A percentile compares a stretch with the other conserved stretches of the same genome.
phyloP scores from a whole-genome alignment of 805 yeast species.

The Ogataea trehalophila region DNA sequence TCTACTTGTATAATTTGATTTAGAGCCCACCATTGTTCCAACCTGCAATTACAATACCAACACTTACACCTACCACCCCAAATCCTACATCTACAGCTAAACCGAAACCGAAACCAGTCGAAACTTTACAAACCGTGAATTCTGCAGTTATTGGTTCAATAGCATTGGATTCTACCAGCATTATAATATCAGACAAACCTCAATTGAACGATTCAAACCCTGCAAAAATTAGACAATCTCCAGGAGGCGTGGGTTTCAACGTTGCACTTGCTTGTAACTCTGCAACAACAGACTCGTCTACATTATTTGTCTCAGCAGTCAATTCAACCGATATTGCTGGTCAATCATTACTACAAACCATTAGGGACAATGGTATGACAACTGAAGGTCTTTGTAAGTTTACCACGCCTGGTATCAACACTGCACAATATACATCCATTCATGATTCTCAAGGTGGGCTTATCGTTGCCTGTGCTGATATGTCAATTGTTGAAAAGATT shows the following conservation, averaged over 20 bases:
- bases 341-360: constrained; percentile 28
- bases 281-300: constrained; percentile 25
- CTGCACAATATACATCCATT: constrained; percentile 73
- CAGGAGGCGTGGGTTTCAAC: constrained; percentile 87
- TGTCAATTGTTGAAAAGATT: constrained; percentile 59
- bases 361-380: constrained; percentile 29
- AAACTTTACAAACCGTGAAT: constrained; percentile 6
- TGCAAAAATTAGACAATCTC: constrained; percentile 46
- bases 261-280: constrained; percentile 60
- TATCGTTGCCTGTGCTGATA: constrained; percentile 77
- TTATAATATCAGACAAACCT: constrained; percentile 27
- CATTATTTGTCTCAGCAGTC: constrained; percentile 47
- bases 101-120: not conserved
- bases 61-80: too few species aligned
- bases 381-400: constrained; percentile 36
- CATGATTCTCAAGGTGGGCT: constrained; percentile 60
- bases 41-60: too few species aligned
- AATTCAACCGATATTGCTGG: constrained; percentile 56
- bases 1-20: too few species aligned
- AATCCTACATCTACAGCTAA: not conserved
- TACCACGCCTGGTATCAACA: constrained; percentile 21
- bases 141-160: constrained; percentile 65
- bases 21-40: too few species aligned
- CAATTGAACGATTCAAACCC: constrained; percentile 66
- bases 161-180: constrained; percentile 68